Percentiles rank a stretch among this genome's conserved stretches.
Conservation (phyloP, 352 stramenopile species). For the Phytophthora sansomeana region DNA sequence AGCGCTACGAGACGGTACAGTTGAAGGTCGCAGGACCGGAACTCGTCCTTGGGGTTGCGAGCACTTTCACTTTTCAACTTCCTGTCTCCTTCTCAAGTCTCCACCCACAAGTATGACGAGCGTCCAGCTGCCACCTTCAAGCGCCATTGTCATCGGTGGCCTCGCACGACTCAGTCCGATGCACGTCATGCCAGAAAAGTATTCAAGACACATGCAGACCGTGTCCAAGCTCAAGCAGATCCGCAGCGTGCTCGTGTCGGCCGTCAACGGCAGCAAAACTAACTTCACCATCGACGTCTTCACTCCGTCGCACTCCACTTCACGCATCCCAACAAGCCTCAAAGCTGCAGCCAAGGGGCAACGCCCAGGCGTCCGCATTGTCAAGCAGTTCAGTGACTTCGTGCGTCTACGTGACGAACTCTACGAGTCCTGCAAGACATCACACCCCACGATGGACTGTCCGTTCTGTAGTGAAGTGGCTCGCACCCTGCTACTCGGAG, state of each 20-base stretch:
- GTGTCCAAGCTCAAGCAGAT: slow-evolving; percentile 29
- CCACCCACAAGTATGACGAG: neutral
- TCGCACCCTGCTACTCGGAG: slow-evolving; percentile 36
- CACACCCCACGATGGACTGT: slow-evolving; percentile 30
- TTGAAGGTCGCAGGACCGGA: slow-evolving; percentile 25
- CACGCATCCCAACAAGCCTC: slow-evolving; percentile 21
- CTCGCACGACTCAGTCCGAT: slow-evolving; percentile 19
- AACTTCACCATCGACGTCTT: slow-evolving; percentile 29
- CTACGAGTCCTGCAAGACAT: slow-evolving; percentile 35
- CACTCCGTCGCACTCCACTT: slow-evolving; percentile 20
- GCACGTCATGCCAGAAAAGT: slow-evolving; percentile 26
- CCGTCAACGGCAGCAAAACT: slow-evolving; percentile 1
- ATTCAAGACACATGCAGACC: slow-evolving; percentile 32
- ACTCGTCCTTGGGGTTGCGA: too few relatives aligned
- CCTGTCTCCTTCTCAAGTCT: neutral
- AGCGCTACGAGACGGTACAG: slow-evolving; percentile 16
- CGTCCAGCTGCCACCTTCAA: slow-evolving; percentile 1
- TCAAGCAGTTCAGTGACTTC: slow-evolving; percentile 38
- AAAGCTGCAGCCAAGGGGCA: slow-evolving; percentile 10
- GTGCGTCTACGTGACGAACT: slow-evolving; percentile 41
- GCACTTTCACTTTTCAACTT: slow-evolving; percentile 19
- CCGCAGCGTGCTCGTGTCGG: slow-evolving; percentile 15
- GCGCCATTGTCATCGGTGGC: slow-evolving; percentile 6
- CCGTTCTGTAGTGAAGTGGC: slow-evolving; percentile 44
- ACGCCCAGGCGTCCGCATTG: slow-evolving; percentile 18